Percentiles rank a stretch among this genome's conserved stretches.
These are phyloP conservation scores for Voacanga thouarsii DNA, from an alignment of 257 asterid genomes.

Conservation along the genomic window DNA sequence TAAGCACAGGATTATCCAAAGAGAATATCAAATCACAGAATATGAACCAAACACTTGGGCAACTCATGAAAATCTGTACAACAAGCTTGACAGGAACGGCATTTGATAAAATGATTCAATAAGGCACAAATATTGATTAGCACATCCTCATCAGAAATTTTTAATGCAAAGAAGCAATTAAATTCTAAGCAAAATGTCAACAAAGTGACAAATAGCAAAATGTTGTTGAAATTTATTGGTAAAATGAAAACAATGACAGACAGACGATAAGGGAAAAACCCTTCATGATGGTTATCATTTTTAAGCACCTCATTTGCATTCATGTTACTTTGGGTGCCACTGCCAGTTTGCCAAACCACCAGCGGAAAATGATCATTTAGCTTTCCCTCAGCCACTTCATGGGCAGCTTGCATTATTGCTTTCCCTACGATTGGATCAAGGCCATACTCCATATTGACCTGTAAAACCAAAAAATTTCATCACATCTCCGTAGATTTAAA, in stretches of 20 bases:
- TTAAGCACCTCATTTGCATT: slow-evolving; percentile 89
- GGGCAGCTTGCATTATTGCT: slow-evolving; percentile 94
- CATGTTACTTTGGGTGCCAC: slow-evolving; percentile 99
- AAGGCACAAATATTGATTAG: not conserved
- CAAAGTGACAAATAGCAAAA: not conserved
- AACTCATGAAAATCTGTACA: not conserved
- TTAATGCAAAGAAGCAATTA: not conserved
- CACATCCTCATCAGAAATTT: not conserved
- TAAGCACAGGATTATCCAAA: slow-evolving; percentile 13
- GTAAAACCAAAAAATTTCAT: slow-evolving; percentile 15
- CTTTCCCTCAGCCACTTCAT: slow-evolving; percentile 97
- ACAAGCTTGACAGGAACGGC: not conserved
- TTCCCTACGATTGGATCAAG: slow-evolving; percentile 91
- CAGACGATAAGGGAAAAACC: not conserved
- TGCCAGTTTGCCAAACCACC: slow-evolving; percentile 99
- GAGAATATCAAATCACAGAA: not conserved
- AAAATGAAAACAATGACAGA: not conserved
- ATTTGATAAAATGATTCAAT: not conserved
- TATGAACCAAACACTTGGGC: not conserved
- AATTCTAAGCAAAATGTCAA: not conserved
- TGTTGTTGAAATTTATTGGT: not conserved
- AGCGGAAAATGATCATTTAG: slow-evolving; percentile 88
- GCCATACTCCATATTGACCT: slow-evolving; percentile 95
- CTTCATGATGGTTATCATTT: slow-evolving; percentile 9
- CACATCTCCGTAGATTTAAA: not conserved